Evolutionary conservation across 2,329 filamentous ascomycete species (phyloP).

Genomic region (Cytospora schulzeri): DNA sequence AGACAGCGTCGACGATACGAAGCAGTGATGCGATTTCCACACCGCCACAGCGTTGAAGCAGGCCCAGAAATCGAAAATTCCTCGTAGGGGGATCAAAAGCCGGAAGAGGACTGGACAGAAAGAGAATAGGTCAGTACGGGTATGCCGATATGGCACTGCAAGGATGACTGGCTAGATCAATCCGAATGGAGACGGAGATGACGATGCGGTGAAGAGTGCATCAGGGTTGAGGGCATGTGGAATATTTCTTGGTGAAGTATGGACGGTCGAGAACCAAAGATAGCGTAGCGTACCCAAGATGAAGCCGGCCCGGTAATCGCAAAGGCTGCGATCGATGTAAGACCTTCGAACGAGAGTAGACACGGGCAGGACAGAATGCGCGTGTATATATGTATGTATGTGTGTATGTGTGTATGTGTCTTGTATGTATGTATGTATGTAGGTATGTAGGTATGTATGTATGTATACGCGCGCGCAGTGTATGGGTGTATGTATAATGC

Average conservation of each 20-base stretch:
- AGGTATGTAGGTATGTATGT: neutral
- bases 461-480: no score
- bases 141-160: slow-evolving; percentile 15
- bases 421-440: neutral
- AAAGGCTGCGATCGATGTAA: neutral
- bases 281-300: neutral
- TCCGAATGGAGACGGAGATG: slow-evolving; percentile 15
- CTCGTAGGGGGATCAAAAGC: slow-evolving; percentile 3
- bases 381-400: neutral
- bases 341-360: neutral
- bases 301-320: neutral
- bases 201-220: slow-evolving; percentile 20
- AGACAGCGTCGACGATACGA: slow-evolving; percentile 10
- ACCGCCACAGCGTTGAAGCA: slow-evolving; percentile 23
- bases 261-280: neutral
- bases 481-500: neutral
- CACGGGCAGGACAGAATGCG: neutral
- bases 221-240: neutral
- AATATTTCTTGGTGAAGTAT: neutral
- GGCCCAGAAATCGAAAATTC: slow-evolving; percentile 7
- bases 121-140: slow-evolving; percentile 15
- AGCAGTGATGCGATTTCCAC: slow-evolving; percentile 24
- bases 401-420: neutral
- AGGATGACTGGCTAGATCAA: slow-evolving; percentile 17
- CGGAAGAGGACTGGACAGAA: slow-evolving; percentile 2